Evolutionary conservation across 2,329 filamentous ascomycete species (phyloP).

Genomic region (Clarireedia paspali): DNA sequence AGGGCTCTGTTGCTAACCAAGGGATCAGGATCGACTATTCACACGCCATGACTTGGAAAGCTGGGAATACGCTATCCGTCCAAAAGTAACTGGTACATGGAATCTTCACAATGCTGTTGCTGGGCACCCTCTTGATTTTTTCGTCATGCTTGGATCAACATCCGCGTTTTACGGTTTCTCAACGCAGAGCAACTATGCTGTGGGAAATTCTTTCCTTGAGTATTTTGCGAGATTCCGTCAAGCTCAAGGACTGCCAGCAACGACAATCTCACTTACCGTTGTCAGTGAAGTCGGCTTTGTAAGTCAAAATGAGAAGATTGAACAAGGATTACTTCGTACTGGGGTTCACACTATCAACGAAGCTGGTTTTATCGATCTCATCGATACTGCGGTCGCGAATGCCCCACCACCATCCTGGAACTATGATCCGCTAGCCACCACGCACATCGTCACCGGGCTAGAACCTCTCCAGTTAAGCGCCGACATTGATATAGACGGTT

Average conservation of each 20-base stretch:
- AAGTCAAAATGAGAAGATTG: constrained; percentile 24
- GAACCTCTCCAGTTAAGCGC: background rate
- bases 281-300: constrained; percentile 32
- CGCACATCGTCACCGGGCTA: background rate
- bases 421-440: background rate
- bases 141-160: constrained; percentile 28
- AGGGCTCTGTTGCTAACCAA: background rate
- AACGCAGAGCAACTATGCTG: constrained; percentile 33
- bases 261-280: constrained; percentile 27
- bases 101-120: constrained; percentile 13
- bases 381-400: constrained; percentile 17
- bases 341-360: constrained; percentile 15
- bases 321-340: constrained; percentile 6
- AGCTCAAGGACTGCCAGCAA: constrained; percentile 21
- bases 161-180: constrained; percentile 27
- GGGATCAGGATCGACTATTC: background rate
- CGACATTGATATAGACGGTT: background rate
- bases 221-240: constrained; percentile 26
- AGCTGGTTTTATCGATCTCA: constrained; percentile 12
- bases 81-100: constrained; percentile 28
- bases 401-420: background rate
- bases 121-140: constrained; percentile 30
- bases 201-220: constrained; percentile 33
- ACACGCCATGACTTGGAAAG: background rate
- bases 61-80: constrained; percentile 15